Percentiles rank a stretch among this genome's conserved stretches.
These are phyloP conservation scores for Pseudopyricularia cyperi DNA, from an alignment of 2,329 filamentous ascomycete species.

Conservation along the genomic window DNA sequence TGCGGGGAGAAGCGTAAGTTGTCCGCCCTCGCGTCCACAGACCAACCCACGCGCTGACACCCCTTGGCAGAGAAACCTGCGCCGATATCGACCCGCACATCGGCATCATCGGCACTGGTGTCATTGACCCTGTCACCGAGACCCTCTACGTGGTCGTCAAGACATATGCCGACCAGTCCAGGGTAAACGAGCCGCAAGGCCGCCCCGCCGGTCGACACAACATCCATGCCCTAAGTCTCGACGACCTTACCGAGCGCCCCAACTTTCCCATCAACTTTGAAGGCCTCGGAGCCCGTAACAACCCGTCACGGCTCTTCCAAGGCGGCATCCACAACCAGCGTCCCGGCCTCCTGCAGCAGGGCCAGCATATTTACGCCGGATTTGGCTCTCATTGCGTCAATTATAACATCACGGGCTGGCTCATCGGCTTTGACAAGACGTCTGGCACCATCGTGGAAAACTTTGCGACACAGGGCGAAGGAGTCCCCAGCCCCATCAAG, in stretches of 20 bases:
- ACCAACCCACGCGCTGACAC: background rate
- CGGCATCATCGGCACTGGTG: constrained; percentile 34
- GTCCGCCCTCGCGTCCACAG: background rate
- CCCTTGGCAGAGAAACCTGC: constrained; percentile 13
- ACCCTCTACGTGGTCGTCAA: constrained; percentile 35
- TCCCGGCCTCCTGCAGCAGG: constrained; percentile 26
- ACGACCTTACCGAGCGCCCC: constrained; percentile 24
- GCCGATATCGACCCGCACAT: constrained; percentile 32
- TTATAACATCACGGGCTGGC: constrained; percentile 36
- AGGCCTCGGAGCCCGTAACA: constrained; percentile 28
- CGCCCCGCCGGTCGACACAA: constrained; percentile 27
- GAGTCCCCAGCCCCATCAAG: constrained; percentile 22
- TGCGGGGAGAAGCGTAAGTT: constrained; percentile 15
- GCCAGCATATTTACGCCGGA: constrained; percentile 30
- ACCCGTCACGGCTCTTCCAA: constrained; percentile 28
- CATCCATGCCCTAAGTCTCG: constrained; percentile 30
- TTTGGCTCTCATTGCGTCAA: constrained; percentile 37
- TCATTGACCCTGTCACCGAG: constrained; percentile 35
- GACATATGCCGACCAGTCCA: constrained; percentile 27
- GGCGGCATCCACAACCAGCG: constrained; percentile 34
- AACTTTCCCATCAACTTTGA: constrained; percentile 29
- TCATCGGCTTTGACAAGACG: constrained; percentile 32
- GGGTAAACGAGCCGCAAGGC: constrained; percentile 20
- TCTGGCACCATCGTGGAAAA: constrained; percentile 28
- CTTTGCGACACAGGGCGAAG: constrained; percentile 28